Base-by-base conservation (phyloP, 495 filamentous ascomycete genomes). In the Trypethelium eluteriae region DNA sequence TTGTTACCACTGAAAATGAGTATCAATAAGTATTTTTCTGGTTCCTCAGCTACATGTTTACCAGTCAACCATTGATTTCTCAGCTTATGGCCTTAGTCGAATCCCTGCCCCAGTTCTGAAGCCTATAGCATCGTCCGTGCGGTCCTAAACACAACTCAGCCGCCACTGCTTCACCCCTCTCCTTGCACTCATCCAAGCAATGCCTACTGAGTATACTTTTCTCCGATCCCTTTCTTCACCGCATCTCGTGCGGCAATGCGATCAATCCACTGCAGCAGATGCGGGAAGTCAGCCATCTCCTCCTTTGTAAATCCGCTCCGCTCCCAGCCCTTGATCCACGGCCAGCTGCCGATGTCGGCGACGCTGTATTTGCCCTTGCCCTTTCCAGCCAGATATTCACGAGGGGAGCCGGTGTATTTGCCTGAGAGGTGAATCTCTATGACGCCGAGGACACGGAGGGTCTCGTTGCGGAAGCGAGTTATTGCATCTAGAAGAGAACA, bases 341-440 rank as follows among this genome's bases (percentile, higher is more conserved):
- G 74, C 81, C 81, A 85, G 0, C 82, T 80, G 50, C 80, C 80
- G 34, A 85, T 85, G 66, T 85, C 82, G 46, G 82, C 81, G 2
- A 84, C 72, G 18, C 75, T 77, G 70, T 83, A 85, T 69, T 82
- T 83, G 6, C 82, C 82, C 64, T 80, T 81, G 25, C 82, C 82
- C 11, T 79, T 81, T 3, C 82, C 82, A 2, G 81, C 82, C 14
- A 85, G 73, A 62, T 81, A 85, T 3, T 85, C 82, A 10, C 77
- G 74, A 14, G 79, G 76, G 36, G 35, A 14, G 63, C 75, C 79
- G 39, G 75, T 74, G 69, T 76, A 80, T 62, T 79, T 79, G 12
- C 79, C 79, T 14, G 73, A 76, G 14, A 82, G 77, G 16, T 77
- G 79, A 65, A 84, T 82, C 64, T 85, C 82, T 36, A 85, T 78